Conservation (phyloP, 805 yeast species). For the Saccharomycopsis microspora region DNA sequence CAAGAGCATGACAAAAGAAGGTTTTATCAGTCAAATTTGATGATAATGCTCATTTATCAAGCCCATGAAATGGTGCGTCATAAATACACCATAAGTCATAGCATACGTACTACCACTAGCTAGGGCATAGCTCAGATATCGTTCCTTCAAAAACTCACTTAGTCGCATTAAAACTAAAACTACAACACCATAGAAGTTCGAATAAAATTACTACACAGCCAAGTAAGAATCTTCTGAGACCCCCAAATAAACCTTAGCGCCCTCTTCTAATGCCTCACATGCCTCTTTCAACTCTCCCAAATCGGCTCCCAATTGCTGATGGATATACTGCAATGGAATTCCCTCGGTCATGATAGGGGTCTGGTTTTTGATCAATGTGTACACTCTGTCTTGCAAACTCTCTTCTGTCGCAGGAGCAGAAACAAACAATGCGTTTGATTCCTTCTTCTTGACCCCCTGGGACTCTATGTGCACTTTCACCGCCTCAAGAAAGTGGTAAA, state of each 20-base stretch:
- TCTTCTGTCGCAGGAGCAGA: constrained; percentile 26
- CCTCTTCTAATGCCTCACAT: constrained; percentile 48
- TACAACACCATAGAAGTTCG: background rate
- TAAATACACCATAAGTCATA: too few species aligned
- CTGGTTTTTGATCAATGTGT: constrained; percentile 36
- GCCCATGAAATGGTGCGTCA: too few species aligned
- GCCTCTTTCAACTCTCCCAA: constrained; percentile 37
- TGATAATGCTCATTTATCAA: too few species aligned
- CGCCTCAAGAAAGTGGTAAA: constrained; percentile 58
- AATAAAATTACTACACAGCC: constrained; percentile 28
- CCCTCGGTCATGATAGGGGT: constrained; percentile 59
- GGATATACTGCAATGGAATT: constrained; percentile 54
- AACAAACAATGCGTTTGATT: constrained; percentile 31
- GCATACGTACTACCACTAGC: too few species aligned
- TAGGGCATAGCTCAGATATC: too few species aligned
- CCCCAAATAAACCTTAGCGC: constrained; percentile 59
- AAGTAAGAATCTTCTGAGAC: constrained; percentile 54
- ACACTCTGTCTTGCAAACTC: constrained; percentile 32
- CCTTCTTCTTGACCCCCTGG: constrained; percentile 32
- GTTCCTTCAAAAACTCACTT: too few species aligned
- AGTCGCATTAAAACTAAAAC: background rate
- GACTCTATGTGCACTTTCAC: constrained; percentile 44
- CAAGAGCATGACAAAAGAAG: too few species aligned
- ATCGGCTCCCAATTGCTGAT: constrained; percentile 41
- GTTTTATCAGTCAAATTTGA: too few species aligned